Evolutionary conservation across 805 yeast genomes (phyloP).

Genomic region (Kluyveromyces lactis): DNA sequence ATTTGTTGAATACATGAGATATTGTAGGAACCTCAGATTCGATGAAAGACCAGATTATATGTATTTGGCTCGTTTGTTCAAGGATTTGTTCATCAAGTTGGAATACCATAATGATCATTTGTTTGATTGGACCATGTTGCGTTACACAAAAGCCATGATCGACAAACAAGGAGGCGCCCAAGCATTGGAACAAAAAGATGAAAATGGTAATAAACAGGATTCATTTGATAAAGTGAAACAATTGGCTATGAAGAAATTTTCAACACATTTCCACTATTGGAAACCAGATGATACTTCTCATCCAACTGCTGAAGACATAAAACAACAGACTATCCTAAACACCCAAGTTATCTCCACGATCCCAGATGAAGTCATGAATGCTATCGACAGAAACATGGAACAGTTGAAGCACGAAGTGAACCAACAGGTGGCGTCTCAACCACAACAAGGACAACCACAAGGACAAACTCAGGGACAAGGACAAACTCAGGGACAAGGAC

Average conservation of each 20-base stretch:
- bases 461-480: background rate
- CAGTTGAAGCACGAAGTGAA: conserved; percentile 19
- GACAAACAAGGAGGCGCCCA: conserved; percentile 21
- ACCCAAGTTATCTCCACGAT: conserved; percentile 20
- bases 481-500: no score
- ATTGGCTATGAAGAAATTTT: conserved; percentile 29
- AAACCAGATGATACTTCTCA: conserved; percentile 24
- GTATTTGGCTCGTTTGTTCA: conserved; percentile 77
- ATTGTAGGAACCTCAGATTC: conserved; percentile 82
- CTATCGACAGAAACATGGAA: conserved; percentile 28
- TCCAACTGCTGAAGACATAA: conserved; percentile 29
- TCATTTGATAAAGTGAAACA: conserved; percentile 28
- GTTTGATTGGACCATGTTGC: conserved; percentile 85
- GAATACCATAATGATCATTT: conserved; percentile 89
- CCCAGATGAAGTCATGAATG: conserved; percentile 23
- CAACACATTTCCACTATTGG: conserved; percentile 31
- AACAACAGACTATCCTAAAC: conserved; percentile 23
- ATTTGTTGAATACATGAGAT: conserved; percentile 78
- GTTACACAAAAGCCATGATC: conserved; percentile 30
- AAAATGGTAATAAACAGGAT: conserved; percentile 20
- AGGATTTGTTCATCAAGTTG: conserved; percentile 82
- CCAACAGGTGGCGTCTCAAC: conserved; percentile 10
- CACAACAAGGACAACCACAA: conserved; percentile 6
- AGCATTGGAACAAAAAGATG: conserved; percentile 7
- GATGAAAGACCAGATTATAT: conserved; percentile 96